Conservation (phyloP, 2,329 filamentous ascomycete genomes). For the Sclerotinia minor region DNA sequence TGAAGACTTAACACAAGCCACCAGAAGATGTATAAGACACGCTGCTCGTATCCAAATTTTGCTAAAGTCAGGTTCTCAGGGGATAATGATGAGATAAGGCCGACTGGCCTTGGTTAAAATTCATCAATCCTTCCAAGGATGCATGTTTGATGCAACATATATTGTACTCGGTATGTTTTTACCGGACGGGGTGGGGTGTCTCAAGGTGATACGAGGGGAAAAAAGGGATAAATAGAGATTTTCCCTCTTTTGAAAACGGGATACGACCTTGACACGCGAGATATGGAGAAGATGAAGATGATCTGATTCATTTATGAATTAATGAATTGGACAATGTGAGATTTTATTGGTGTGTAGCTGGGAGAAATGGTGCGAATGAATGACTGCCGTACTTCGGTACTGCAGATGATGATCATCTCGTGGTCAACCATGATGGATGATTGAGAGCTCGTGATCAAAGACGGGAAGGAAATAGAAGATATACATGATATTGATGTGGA, state of each 20-base stretch:
- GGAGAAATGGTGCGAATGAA: not conserved
- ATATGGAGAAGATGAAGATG: not conserved
- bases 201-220: not conserved
- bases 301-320: not conserved
- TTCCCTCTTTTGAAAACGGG: not conserved
- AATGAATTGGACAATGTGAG: not conserved
- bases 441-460: constrained; percentile 15
- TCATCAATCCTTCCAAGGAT: not conserved
- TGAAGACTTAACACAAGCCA: not conserved
- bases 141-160: not conserved
- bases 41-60: constrained; percentile 17
- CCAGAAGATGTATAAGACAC: not conserved
- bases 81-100: constrained; percentile 7
- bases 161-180: constrained; percentile 18
- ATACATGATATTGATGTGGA: not conserved
- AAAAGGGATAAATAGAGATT: not conserved
- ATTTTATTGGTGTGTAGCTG: not conserved
- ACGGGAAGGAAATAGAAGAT: not conserved
- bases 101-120: constrained; percentile 11
- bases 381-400: constrained; percentile 16
- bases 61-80: constrained; percentile 12
- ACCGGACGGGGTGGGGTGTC: not conserved
- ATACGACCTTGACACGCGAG: constrained; percentile 16
- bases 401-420: not conserved
- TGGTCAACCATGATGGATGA: constrained; percentile 2